phyloP scores from a whole-genome alignment of 495 filamentous ascomycete genomes.

The Penicillium turbatum region DNA sequence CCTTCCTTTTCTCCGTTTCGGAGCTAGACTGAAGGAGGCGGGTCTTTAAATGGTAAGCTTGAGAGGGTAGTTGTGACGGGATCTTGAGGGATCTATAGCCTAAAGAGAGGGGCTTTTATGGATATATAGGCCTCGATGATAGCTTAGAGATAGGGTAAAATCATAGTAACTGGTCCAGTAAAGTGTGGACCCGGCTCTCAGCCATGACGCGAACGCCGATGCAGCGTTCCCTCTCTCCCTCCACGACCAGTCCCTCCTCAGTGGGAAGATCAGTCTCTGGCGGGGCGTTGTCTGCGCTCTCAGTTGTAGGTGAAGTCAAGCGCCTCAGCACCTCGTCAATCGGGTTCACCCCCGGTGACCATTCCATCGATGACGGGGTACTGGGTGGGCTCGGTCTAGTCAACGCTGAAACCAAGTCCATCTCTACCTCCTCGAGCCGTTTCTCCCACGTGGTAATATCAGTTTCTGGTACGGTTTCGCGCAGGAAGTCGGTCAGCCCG shows the following conservation, averaged over 20 bases:
- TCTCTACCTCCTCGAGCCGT: constrained; percentile 9
- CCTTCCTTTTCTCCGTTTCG: too few species aligned
- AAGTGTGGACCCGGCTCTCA: constrained; percentile 2
- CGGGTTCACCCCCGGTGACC: too few species aligned
- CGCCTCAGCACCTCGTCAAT: too few species aligned
- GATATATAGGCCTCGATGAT: too few species aligned
- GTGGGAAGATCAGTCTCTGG: constrained; percentile 23
- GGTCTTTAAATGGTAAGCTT: too few species aligned
- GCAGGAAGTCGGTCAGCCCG: constrained; percentile 14
- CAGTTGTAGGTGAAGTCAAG: too few species aligned
- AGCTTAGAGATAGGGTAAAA: background rate
- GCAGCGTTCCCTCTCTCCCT: constrained; percentile 2
- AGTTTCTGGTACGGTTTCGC: constrained; percentile 7
- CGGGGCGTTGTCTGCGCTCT: too few species aligned
- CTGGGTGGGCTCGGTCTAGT: background rate
- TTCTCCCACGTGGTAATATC: constrained; percentile 25
- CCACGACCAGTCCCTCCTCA: constrained; percentile 11
- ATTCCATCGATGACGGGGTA: background rate
- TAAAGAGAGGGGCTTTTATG: too few species aligned
- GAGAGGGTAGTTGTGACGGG: too few species aligned
- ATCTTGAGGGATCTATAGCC: too few species aligned
- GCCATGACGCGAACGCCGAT: constrained; percentile 2
- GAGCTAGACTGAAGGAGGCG: too few species aligned
- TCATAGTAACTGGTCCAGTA: constrained; percentile 4
- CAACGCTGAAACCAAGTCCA: background rate